Conservation (phyloP, 2,329 filamentous ascomycete species). For the Nakataea oryzae region DNA sequence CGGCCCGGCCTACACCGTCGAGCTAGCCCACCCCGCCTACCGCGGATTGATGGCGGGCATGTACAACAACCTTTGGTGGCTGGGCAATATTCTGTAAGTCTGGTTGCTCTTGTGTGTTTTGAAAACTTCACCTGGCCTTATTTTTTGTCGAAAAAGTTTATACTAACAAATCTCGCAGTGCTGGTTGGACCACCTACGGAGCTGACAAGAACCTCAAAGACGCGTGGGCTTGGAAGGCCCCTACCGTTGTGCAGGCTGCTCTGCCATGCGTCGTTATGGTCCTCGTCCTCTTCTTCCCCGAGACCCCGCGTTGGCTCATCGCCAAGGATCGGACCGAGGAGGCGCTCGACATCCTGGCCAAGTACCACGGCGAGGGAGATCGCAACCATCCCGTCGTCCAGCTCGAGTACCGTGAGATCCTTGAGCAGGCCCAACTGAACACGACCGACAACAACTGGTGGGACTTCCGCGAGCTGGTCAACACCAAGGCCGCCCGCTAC, state of each 20-base stretch:
- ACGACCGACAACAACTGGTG: slow-evolving; percentile 48
- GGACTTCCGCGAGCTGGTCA: slow-evolving; percentile 45
- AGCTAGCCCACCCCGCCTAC: slow-evolving; percentile 52
- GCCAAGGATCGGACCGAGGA: slow-evolving; percentile 12
- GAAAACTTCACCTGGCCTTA: too few species aligned
- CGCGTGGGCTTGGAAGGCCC: slow-evolving; percentile 44
- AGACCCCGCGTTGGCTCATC: slow-evolving; percentile 9
- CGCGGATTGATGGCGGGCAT: slow-evolving; percentile 51
- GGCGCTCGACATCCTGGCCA: slow-evolving; percentile 21
- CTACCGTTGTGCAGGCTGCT: slow-evolving; percentile 39
- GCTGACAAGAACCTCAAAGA: slow-evolving; percentile 25
- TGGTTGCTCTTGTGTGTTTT: too few species aligned
- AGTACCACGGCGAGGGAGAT: slow-evolving; percentile 7
- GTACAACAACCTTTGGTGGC: slow-evolving; percentile 31
- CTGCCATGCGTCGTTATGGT: slow-evolving; percentile 17
- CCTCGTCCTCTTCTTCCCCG: slow-evolving; percentile 2
- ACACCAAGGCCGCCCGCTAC: slow-evolving; percentile 34
- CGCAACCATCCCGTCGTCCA: slow-evolving; percentile 35
- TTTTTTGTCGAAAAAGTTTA: too few species aligned
- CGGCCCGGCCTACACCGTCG: slow-evolving; percentile 53
- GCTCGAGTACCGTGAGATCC: slow-evolving; percentile 45
- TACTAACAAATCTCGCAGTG: slow-evolving; percentile 9
- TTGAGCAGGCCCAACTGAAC: slow-evolving; percentile 32
- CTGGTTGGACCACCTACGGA: slow-evolving; percentile 39
- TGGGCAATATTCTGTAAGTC: slow-evolving; percentile 37